Evolutionary conservation across 1,284 basidiomycete genomes (phyloP), one percentile per base, ranked within the genome.

Genomic region (Pseudozyma sp.): DNA sequence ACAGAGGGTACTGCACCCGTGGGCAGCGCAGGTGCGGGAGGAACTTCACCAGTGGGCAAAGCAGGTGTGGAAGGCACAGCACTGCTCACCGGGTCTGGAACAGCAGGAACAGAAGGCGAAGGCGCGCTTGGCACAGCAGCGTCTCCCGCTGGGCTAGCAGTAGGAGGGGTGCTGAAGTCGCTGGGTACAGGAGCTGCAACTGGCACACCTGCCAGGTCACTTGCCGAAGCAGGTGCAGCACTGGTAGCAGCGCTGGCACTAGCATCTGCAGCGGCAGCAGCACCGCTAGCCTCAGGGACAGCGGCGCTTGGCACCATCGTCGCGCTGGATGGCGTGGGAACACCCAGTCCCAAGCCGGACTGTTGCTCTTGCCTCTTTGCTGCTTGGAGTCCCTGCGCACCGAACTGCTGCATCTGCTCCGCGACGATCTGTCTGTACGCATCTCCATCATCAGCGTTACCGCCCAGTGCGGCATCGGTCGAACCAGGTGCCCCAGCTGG

Each of bases 181-280:
- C 59, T 62, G 6, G 66, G 66, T 1, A 63, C 66, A n/a, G 66
- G 60, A 16, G 67, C 19, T 10, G 67, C 67, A 2, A 64, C 57
- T 8, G 67, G 61, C 8, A 64, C 48, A 17, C 35, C 57, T 29
- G 54, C 55, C 31, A 35, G n/a, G 17, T 39, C 45, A 6, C 55
- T 30, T 5, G 54, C 24, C n/a, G 43, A 35, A 37, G 53, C 64
- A 49, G 42, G 11, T 5, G 56, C 44, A 44, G 31, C 40, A 34
- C 9, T 31, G n/a, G 50, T 34, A 40, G 9, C 49, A 42, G 35
- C 17, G n/a, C 43, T 34, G 33, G 9, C 49, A 42, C 29, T 11
- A 49, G 50, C 30, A 17, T 43, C 50, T 29, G 46, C 34, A 3
- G 47, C 40, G 17, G 35, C 24, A 39, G 47, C 7, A n/a, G 33